A percentile compares a stretch with the other conserved stretches of the same genome.
Conservation (phyloP, 768 basidiomycete genomes). For the Amanita rubescens region DNA sequence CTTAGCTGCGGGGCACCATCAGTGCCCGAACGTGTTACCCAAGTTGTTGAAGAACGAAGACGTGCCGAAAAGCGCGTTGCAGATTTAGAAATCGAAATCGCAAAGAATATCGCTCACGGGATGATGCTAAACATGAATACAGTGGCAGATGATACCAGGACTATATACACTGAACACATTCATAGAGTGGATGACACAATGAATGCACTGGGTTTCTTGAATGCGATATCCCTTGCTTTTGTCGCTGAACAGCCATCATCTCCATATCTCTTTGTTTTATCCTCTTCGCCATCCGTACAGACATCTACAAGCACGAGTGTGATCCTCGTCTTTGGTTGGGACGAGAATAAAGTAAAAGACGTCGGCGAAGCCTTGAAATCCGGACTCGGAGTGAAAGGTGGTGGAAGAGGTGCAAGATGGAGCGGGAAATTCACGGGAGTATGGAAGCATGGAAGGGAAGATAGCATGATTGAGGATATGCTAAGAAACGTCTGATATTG, state of each 20-base stretch:
- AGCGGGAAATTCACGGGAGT: slow-evolving; percentile 67
- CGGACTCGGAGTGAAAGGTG: slow-evolving; percentile 62
- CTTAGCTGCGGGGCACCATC: slow-evolving; percentile 63
- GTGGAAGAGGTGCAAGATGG: slow-evolving; percentile 70
- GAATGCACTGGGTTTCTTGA: slow-evolving; percentile 54
- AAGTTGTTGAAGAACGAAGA: slow-evolving; percentile 61
- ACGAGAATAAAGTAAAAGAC: slow-evolving; percentile 52
- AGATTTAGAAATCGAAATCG: slow-evolving; percentile 64
- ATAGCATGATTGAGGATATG: slow-evolving; percentile 28
- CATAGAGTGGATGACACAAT: slow-evolving; percentile 56
- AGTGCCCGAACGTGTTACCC: slow-evolving; percentile 60
- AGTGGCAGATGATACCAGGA: slow-evolving; percentile 11
- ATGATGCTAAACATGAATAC: slow-evolving; percentile 31
- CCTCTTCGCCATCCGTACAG: slow-evolving; percentile 58
- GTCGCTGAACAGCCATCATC: slow-evolving; percentile 19
- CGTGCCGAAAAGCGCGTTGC: slow-evolving; percentile 58
- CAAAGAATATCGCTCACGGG: slow-evolving; percentile 36
- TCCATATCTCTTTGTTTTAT: slow-evolving; percentile 42
- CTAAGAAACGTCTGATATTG: slow-evolving; percentile 17
- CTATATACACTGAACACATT: slow-evolving; percentile 38
- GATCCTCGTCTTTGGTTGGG: slow-evolving; percentile 53
- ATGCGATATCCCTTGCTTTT: slow-evolving; percentile 46
- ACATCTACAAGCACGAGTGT: slow-evolving; percentile 40
- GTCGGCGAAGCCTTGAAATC: slow-evolving; percentile 49
- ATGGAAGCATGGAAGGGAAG: slow-evolving; percentile 48